phyloP scores from a whole-genome alignment of 306 rosid species.

The Comarum palustre region DNA sequence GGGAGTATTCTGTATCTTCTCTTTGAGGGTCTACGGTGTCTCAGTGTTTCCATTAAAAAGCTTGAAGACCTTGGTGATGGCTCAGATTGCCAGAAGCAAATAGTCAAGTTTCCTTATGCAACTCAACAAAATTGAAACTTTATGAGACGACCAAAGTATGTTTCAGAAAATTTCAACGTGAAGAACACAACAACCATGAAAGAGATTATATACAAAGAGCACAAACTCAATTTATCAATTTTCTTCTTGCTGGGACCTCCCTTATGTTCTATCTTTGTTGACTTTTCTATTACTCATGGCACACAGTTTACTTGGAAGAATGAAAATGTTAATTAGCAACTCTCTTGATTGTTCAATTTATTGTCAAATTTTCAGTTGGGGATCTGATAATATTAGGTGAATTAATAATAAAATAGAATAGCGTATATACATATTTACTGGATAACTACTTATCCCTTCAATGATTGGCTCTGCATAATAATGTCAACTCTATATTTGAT shows the following conservation, averaged over 20 bases:
- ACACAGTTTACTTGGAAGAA: not conserved
- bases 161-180: not conserved
- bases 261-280: not conserved
- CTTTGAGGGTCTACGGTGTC: conserved; percentile 7
- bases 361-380: not conserved
- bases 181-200: not conserved
- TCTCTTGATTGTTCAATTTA: not conserved
- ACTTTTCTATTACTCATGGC: not conserved
- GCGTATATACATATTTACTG: too few relatives aligned
- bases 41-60: conserved; percentile 9
- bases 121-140: not conserved
- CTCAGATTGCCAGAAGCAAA: conserved; percentile 16
- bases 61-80: not conserved
- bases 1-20: not conserved
- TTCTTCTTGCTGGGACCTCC: not conserved
- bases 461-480: too few relatives aligned
- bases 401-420: not conserved
- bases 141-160: not conserved
- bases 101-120: not conserved
- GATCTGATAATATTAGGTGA: not conserved
- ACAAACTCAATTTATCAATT: too few relatives aligned
- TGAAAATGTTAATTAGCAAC: not conserved
- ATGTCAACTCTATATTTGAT: too few relatives aligned
- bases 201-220: too few relatives aligned
- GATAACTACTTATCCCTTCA: too few relatives aligned